Conservation (phyloP, 2,329 filamentous ascomycete species). For the Echinosphaeria canescens region DNA sequence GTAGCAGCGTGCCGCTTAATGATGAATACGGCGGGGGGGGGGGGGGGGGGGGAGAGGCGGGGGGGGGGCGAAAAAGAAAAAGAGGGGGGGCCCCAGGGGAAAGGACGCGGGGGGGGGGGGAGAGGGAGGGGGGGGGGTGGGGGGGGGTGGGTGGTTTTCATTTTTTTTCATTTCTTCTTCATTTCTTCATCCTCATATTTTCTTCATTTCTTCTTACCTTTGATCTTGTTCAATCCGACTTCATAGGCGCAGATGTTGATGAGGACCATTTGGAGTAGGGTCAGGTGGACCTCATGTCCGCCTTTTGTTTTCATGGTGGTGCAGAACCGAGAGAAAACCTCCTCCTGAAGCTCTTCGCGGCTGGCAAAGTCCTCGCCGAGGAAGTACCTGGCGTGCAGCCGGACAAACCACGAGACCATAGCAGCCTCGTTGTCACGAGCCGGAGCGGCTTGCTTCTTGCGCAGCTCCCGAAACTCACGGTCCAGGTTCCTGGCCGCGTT, state of each 20-base stretch:
- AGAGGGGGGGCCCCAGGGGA: background rate
- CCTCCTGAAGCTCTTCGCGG: slow-evolving; percentile 64
- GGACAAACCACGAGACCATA: slow-evolving; percentile 56
- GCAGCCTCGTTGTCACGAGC: slow-evolving; percentile 8
- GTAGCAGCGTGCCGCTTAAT: too few species aligned
- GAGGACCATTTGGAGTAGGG: slow-evolving; percentile 56
- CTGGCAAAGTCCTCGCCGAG: slow-evolving; percentile 53
- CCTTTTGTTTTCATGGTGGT: slow-evolving; percentile 41
- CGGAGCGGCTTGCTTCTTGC: slow-evolving; percentile 11
- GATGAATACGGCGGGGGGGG: background rate
- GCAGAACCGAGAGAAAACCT: slow-evolving; percentile 60
- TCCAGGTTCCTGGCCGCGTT: slow-evolving; percentile 58
- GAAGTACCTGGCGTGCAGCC: slow-evolving; percentile 69
- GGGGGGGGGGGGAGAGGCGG: background rate
- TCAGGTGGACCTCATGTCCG: slow-evolving; percentile 30
- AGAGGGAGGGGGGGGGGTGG: too few species aligned
- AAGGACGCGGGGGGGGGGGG: background rate
- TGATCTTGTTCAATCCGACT: slow-evolving; percentile 38
- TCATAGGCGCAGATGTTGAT: slow-evolving; percentile 75
- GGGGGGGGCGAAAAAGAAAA: background rate
- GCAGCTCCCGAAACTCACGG: slow-evolving; percentile 45
- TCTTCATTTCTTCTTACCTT: slow-evolving; percentile 17
- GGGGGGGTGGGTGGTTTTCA: too few species aligned
- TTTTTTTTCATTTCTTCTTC: too few species aligned
- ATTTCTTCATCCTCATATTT: too few species aligned